Evolutionary conservation across 2,329 filamentous ascomycete species (phyloP), one percentile per base, ranked within the genome.

Genomic region (Xylaria sp.): DNA sequence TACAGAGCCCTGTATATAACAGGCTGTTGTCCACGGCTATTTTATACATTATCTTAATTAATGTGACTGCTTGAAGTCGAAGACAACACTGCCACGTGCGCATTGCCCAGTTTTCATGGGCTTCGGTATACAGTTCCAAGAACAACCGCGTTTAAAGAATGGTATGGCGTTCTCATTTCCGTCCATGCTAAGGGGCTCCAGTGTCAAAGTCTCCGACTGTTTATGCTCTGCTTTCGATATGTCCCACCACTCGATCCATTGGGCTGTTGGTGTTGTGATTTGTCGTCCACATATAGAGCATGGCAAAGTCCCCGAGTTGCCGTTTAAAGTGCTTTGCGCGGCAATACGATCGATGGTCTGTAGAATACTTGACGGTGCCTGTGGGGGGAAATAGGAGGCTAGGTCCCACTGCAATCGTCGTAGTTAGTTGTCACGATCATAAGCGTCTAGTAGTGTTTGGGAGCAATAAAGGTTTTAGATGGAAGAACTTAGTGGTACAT

Each of bases 191-290:
- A 71, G 63, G 18, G 69, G 67, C 27, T 63, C 65, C 8, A 35
- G n/a, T 42, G 18, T 18, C 10, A 16, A 47, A 25, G 3, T 13
- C 21, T n/a, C 21, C 21, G 5, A n/a, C 40, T 32, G 21, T 27
- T 32, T 35, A 8, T 25, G 18, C 32, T 61, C 12, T n/a, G 25
- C 44, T 42, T 64, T 60, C 32, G 68, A 68, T 37, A 84, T 73
- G 66, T 85, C 82, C 76, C 86, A 88, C 86, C 89, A 91, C 74
- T 91, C 89, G 8, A 91, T 78, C 89, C 89, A 91, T 73, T 88
- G 83, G 0, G 85, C 81, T 3, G 83, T 78, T 2, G 88, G 85
- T 25, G 86, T 79, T 6, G 88, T 79, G 3, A 86, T 83, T 9
- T 76, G 75, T 32, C 83, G 82, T 27, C 78, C 72, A 73, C 89